Evolutionary conservation across 2,329 filamentous ascomycete species (phyloP).

Genomic region (Fusarium staphyleae): DNA sequence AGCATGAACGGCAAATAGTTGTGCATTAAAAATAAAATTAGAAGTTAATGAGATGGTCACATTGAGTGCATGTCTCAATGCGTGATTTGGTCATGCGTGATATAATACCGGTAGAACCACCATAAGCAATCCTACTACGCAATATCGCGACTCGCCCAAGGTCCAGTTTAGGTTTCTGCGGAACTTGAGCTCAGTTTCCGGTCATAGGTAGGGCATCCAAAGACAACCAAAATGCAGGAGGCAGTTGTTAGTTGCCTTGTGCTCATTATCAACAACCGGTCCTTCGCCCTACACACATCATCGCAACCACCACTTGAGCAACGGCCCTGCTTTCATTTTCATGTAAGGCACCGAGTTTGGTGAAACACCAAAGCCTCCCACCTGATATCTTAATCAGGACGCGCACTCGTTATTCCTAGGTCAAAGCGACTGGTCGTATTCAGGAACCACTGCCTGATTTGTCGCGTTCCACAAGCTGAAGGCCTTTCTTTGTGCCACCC

Average conservation of each 20-base stretch:
- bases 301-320: constrained; percentile 7
- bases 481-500: constrained; percentile 19
- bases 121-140: constrained; percentile 14
- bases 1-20: constrained; percentile 7
- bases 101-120: constrained; percentile 1
- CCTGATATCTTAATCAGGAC: constrained; percentile 22
- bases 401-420: constrained; percentile 18
- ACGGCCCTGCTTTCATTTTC: neutral
- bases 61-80: constrained; percentile 3
- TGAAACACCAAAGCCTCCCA: constrained; percentile 23
- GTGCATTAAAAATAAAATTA: constrained; percentile 5
- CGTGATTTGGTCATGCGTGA: constrained; percentile 28
- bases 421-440: constrained; percentile 12
- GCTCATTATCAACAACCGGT: neutral
- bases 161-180: too few species aligned
- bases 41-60: constrained; percentile 2
- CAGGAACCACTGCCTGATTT: constrained; percentile 12
- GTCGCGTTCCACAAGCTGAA: constrained; percentile 25
- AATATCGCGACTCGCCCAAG: neutral
- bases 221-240: neutral
- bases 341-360: constrained; percentile 37
- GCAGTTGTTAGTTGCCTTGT: neutral
- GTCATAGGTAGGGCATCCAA: too few species aligned
- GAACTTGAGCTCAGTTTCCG: neutral
- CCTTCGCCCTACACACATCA: constrained; percentile 2